phyloP scores from a whole-genome alignment of 768 basidiomycete species.

The Kwoniella sp. region DNA sequence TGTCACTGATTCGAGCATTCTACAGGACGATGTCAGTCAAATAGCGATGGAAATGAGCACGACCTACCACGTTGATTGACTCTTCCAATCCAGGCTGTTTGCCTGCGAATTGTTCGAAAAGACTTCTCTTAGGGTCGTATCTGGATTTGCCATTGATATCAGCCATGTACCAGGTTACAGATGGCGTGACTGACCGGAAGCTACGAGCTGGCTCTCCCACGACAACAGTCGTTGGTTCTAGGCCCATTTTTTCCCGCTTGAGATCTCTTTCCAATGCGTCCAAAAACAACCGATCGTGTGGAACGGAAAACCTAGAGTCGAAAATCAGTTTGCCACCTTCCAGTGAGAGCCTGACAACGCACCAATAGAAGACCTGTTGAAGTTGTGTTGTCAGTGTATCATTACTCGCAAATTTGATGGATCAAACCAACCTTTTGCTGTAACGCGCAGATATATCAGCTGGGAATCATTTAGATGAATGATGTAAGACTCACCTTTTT shows the following conservation, averaged over 20 bases:
- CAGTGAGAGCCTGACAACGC: conserved; percentile 49
- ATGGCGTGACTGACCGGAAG: conserved; percentile 61
- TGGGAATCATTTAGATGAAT: background rate
- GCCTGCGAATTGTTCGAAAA: conserved; percentile 82
- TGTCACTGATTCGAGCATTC: background rate
- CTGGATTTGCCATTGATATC: conserved; percentile 22
- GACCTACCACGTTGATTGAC: conserved; percentile 11
- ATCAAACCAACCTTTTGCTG: conserved; percentile 46
- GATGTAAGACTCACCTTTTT: conserved; percentile 68
- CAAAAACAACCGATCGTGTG: conserved; percentile 93
- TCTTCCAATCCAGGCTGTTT: conserved; percentile 37
- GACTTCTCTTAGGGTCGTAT: conserved; percentile 79
- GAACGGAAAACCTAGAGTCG: conserved; percentile 84
- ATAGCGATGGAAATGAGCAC: background rate
- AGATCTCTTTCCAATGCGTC: conserved; percentile 95
- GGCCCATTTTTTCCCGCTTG: conserved; percentile 89
- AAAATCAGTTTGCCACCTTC: too few relatives aligned
- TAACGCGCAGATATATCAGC: conserved; percentile 5
- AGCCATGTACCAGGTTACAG: too few relatives aligned
- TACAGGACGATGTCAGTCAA: background rate
- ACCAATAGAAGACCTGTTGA: conserved; percentile 94
- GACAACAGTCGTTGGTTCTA: conserved; percentile 77
- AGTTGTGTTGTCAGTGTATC: too few relatives aligned
- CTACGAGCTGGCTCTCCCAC: conserved; percentile 81
- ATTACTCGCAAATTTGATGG: too few relatives aligned